These are phyloP conservation scores for Paraphaeosphaeria sporulosa DNA, from an alignment of 2,329 filamentous ascomycete species.

Conservation along the genomic window DNA sequence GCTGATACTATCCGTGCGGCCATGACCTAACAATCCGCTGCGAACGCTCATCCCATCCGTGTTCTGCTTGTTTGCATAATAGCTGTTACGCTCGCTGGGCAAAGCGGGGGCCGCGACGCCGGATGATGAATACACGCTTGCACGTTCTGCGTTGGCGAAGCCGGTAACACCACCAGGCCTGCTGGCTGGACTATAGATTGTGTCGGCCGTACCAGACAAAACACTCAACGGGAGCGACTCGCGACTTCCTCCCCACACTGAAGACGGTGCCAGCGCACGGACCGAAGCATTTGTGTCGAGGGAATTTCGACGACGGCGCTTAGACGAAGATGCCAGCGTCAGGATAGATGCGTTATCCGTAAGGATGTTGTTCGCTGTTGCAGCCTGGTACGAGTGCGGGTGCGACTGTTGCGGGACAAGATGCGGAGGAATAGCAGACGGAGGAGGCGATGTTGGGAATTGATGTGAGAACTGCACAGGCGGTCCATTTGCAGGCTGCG, in stretches of 20 bases:
- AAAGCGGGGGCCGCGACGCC: slow-evolving; percentile 68
- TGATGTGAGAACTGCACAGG: slow-evolving; percentile 65
- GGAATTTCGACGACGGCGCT: slow-evolving; percentile 77
- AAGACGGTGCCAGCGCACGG: slow-evolving; percentile 82
- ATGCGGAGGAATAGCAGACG: slow-evolving; percentile 76
- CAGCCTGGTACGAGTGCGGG: slow-evolving; percentile 77
- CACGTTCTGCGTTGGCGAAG: slow-evolving; percentile 69
- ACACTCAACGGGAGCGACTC: slow-evolving; percentile 82
- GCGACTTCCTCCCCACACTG: slow-evolving; percentile 80
- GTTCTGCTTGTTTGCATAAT: slow-evolving; percentile 67
- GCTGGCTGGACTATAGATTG: slow-evolving; percentile 61
- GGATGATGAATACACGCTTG: slow-evolving; percentile 81
- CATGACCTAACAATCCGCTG: slow-evolving; percentile 79
- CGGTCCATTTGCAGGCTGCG: slow-evolving; percentile 45
- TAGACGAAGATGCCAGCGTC: slow-evolving; percentile 82
- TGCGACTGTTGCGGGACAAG: slow-evolving; percentile 63
- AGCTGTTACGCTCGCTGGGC: slow-evolving; percentile 81
- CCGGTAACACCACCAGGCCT: slow-evolving; percentile 61
- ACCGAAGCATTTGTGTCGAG: slow-evolving; percentile 88
- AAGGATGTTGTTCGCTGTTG: slow-evolving; percentile 81
- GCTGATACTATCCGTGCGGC: slow-evolving; percentile 80
- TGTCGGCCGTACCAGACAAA: slow-evolving; percentile 69
- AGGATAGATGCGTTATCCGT: slow-evolving; percentile 88
- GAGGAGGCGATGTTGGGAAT: slow-evolving; percentile 62
- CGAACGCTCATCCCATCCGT: slow-evolving; percentile 78